Evolutionary conservation across 2,329 filamentous ascomycete genomes (phyloP).

Genomic region (Diaporthe citrichinensis): DNA sequence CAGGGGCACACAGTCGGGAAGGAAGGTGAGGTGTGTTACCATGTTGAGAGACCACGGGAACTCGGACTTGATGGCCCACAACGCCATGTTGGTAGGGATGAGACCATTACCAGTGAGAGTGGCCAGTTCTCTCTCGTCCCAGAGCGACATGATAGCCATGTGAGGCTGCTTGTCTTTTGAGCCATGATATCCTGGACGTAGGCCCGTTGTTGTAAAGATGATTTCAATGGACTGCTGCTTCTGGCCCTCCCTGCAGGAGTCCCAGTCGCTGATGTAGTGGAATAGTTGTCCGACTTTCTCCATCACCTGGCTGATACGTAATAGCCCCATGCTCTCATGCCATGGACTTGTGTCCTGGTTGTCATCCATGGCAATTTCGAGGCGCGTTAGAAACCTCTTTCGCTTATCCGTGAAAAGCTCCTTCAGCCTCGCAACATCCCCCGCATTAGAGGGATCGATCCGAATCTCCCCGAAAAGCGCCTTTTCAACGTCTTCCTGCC

Average conservation of each 20-base stretch:
- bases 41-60: background rate
- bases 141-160: background rate
- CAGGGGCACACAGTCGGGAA: background rate
- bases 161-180: background rate
- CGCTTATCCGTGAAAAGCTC: background rate
- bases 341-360: background rate
- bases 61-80: background rate
- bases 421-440: background rate
- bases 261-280: background rate
- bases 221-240: background rate
- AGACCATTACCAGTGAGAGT: fast-evolving
- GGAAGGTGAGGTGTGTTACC: background rate
- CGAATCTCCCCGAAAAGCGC: background rate
- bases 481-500: background rate
- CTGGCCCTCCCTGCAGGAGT: background rate
- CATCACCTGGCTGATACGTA: background rate
- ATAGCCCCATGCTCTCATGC: fast-evolving
- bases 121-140: fast-evolving
- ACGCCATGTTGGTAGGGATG: background rate
- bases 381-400: background rate
- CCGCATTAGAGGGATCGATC: background rate
- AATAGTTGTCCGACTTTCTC: background rate
- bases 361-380: background rate
- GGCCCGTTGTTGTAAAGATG: too few relatives aligned
- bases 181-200: background rate